These are phyloP conservation scores for Lasiodiplodia hormozganensis DNA, from an alignment of 2,329 filamentous ascomycete genomes.

Conservation along the genomic window DNA sequence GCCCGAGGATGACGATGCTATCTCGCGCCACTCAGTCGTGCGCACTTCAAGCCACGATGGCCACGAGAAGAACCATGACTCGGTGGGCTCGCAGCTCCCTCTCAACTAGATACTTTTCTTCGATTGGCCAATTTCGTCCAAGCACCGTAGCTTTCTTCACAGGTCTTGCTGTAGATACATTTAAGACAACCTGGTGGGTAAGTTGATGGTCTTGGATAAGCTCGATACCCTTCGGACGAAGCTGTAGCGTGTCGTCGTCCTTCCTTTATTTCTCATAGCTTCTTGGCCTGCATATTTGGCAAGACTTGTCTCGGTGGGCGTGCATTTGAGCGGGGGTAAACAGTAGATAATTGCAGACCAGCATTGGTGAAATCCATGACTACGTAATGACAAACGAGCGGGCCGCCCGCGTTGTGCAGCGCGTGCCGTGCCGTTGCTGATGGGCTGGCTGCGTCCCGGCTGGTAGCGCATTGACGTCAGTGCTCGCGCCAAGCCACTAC, in stretches of 20 bases:
- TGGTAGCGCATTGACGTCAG: neutral
- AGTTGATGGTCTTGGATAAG: slow-evolving; percentile 4
- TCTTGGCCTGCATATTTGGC: slow-evolving; percentile 1
- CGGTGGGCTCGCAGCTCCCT: slow-evolving; percentile 23
- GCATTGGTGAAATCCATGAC: slow-evolving; percentile 12
- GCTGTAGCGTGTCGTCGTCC: neutral
- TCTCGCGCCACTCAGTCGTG: slow-evolving; percentile 23
- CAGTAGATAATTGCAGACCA: slow-evolving; percentile 13
- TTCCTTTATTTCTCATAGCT: slow-evolving; percentile 3
- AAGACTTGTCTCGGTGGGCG: neutral
- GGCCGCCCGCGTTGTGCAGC: neutral
- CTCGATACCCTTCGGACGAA: slow-evolving; percentile 20
- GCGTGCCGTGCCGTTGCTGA: slow-evolving; percentile 8
- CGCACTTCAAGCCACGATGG: slow-evolving; percentile 12
- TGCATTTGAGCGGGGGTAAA: slow-evolving; percentile 1
- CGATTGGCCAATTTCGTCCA: neutral
- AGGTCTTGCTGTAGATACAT: slow-evolving; percentile 21
- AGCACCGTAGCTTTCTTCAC: slow-evolving; percentile 5
- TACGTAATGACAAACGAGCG: slow-evolving; percentile 13
- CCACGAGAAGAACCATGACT: slow-evolving; percentile 30
- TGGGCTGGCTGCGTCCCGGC: neutral
- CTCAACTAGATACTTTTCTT: slow-evolving; percentile 9
- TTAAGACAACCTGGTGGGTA: neutral
- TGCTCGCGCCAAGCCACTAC: neutral
- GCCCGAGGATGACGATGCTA: slow-evolving; percentile 46